Percentiles rank a stretch among this genome's conserved stretches.
phyloP scores from a whole-genome alignment of 2,329 filamentous ascomycete species.

The Fusarium tuaranense region DNA sequence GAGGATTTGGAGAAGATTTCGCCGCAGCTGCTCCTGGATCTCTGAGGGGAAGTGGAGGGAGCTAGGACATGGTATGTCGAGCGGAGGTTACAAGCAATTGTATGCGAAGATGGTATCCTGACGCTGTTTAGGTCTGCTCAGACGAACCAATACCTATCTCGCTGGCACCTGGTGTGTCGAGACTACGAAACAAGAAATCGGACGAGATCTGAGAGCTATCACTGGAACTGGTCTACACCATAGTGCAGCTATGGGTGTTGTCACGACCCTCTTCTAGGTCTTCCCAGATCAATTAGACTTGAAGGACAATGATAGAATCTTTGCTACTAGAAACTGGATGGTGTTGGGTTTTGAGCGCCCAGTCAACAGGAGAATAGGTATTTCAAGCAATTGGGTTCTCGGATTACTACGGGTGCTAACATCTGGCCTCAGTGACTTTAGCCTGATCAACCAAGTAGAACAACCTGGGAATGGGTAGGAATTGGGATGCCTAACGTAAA shows the following conservation, averaged over 20 bases:
- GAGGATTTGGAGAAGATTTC: constrained; percentile 92
- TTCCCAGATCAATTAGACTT: not conserved
- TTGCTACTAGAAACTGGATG: not conserved
- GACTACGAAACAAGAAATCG: not conserved
- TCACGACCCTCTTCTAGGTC: not conserved
- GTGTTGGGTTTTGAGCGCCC: not conserved
- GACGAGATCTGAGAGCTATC: not conserved
- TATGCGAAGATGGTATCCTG: not conserved
- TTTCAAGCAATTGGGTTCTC: not conserved
- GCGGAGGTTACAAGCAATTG: not conserved
- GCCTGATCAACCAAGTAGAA: too few relatives aligned
- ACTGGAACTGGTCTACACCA: not conserved
- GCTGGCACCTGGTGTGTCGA: not conserved
- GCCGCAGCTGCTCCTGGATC: constrained; percentile 86
- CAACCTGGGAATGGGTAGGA: not conserved
- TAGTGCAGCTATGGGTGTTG: not conserved
- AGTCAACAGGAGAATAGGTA: not conserved
- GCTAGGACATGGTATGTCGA: not conserved
- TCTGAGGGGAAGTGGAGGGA: constrained; percentile 59
- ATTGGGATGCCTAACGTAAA: not conserved
- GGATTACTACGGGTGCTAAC: not conserved
- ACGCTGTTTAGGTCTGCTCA: not conserved
- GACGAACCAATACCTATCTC: not conserved
- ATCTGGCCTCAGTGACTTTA: not conserved
- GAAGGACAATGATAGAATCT: not conserved